These are phyloP conservation scores for Podila verticillata DNA, from an alignment of 192 early-diverging fungal species.

Conservation along the genomic window DNA sequence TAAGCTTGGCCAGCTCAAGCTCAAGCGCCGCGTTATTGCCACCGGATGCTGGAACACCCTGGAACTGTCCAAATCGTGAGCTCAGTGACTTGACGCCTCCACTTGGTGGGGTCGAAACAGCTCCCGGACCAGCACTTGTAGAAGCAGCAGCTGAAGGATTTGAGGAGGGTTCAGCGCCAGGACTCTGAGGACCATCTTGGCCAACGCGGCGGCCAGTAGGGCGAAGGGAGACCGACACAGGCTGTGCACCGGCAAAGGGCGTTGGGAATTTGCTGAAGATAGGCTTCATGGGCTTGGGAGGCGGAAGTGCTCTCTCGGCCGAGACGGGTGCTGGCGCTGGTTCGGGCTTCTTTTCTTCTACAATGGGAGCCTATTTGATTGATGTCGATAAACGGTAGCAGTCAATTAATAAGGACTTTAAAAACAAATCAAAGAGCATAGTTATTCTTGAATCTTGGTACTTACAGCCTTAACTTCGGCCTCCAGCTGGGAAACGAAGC, in stretches of 20 bases:
- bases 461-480: conserved; percentile 52
- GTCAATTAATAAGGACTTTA: no score
- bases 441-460: background rate
- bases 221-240: conserved; percentile 19
- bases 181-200: conserved; percentile 11
- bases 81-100: conserved; percentile 52
- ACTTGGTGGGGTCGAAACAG: conserved; percentile 10
- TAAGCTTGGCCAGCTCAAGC: conserved; percentile 47
- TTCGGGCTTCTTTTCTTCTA: conserved; percentile 39
- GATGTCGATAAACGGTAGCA: background rate
- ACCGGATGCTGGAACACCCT: conserved; percentile 44
- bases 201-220: conserved; percentile 31
- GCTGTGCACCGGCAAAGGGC: conserved; percentile 42
- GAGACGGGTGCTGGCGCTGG: conserved; percentile 12
- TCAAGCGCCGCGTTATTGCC: conserved; percentile 35
- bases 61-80: conserved; percentile 52
- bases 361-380: conserved; percentile 28
- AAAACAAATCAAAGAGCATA: background rate
- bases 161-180: conserved; percentile 1
- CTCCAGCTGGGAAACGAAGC: conserved; percentile 46
- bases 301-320: conserved; percentile 25
- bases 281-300: conserved; percentile 53
- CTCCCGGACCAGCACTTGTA: background rate
- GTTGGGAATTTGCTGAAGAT: conserved; percentile 52
- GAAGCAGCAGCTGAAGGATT: conserved; percentile 7